phyloP scores from a whole-genome alignment of 352 stramenopile genomes.

The Phytophthora fragariae region DNA sequence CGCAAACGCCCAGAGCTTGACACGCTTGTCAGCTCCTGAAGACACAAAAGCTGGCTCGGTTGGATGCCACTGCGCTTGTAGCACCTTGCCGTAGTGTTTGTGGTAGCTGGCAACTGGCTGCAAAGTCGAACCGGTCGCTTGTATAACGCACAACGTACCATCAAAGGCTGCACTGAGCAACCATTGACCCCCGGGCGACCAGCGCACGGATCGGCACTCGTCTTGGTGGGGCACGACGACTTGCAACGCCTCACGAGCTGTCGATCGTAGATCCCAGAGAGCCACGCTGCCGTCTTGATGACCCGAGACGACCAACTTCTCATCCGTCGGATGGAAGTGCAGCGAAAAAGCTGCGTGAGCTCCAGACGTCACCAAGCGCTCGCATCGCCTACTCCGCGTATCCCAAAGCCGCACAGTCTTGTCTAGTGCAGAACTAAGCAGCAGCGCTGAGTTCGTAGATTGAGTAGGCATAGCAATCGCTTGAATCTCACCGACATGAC shows the following conservation, averaged over 20 bases:
- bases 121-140: conserved; percentile 29
- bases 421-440: conserved; percentile 63
- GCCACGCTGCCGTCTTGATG: conserved; percentile 69
- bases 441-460: conserved; percentile 4
- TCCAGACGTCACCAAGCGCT: conserved; percentile 52
- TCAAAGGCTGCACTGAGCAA: conserved; percentile 71
- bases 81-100: conserved; percentile 71
- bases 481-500: conserved; percentile 75
- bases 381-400: conserved; percentile 54
- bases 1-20: conserved; percentile 70
- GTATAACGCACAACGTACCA: conserved; percentile 59
- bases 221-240: conserved; percentile 48
- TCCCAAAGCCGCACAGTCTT: conserved; percentile 80
- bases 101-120: conserved; percentile 59
- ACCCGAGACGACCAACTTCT: conserved; percentile 48
- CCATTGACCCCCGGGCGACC: conserved; percentile 66
- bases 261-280: conserved; percentile 72
- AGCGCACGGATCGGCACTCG: conserved; percentile 71
- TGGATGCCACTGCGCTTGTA: conserved; percentile 75
- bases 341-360: conserved; percentile 51
- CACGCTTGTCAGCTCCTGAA: conserved; percentile 65
- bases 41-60: conserved; percentile 64
- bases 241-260: conserved; percentile 35
- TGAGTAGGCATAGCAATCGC: conserved; percentile 44
- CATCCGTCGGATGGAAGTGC: conserved; percentile 50